Conservation (phyloP, 345 rosid species). For the Aethionema arabicum region DNA sequence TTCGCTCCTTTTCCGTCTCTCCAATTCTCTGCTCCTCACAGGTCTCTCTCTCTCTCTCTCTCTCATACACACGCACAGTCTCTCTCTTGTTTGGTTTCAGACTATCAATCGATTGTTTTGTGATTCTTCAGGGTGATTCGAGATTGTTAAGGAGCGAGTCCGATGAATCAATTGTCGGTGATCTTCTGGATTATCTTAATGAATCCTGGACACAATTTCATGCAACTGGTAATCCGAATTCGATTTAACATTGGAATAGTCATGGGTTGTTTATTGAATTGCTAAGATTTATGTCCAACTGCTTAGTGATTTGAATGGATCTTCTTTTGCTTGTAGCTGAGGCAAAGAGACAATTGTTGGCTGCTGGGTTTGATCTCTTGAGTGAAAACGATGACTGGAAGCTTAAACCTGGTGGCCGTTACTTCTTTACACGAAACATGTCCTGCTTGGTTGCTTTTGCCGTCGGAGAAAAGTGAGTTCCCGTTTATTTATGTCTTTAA, state of each 20-base stretch:
- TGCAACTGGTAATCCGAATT: constrained; percentile 57
- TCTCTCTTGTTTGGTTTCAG: neutral
- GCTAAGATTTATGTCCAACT: neutral
- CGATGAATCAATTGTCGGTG: constrained; percentile 53
- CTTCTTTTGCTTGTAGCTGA: constrained; percentile 52
- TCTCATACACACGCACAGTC: neutral
- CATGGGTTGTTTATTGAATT: no score
- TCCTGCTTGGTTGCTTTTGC: constrained; percentile 94
- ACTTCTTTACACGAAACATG: constrained; percentile 92
- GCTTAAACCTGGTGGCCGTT: constrained; percentile 86
- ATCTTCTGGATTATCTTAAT: constrained; percentile 74
- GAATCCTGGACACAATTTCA: constrained; percentile 97
- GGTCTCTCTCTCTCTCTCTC: constrained; percentile 22
- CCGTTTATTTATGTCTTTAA: neutral
- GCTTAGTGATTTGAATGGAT: constrained; percentile 1
- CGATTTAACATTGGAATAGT: neutral
- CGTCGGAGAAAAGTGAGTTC: constrained; percentile 79
- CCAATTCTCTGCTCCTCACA: constrained; percentile 38
- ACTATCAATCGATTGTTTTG: neutral
- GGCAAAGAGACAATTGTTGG: constrained; percentile 67
- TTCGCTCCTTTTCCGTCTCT: constrained; percentile 39
- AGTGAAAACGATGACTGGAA: constrained; percentile 87
- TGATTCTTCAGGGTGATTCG: constrained; percentile 19
- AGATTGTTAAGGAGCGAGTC: constrained; percentile 20
- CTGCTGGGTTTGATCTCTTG: constrained; percentile 70